Conservation (phyloP, 805 yeast species). For the Saccharomycopsis fibuligera region DNA sequence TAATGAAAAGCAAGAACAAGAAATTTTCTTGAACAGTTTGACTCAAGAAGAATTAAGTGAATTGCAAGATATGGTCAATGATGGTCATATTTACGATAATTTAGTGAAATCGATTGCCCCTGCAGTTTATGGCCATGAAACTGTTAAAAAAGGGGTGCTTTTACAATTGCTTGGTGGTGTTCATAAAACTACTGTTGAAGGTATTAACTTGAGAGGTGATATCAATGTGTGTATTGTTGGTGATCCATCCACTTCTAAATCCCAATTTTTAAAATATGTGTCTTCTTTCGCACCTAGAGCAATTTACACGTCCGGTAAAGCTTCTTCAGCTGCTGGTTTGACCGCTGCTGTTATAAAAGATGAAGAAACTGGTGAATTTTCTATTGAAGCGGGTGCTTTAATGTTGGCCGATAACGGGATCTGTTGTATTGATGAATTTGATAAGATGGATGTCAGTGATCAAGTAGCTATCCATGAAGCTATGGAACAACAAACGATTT, state of each 20-base stretch:
- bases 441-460: slow-evolving; percentile 91
- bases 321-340: slow-evolving; percentile 97
- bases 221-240: slow-evolving; percentile 95
- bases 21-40: slow-evolving; percentile 67
- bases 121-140: slow-evolving; percentile 93
- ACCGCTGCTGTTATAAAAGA: slow-evolving; percentile 97
- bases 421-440: slow-evolving; percentile 97
- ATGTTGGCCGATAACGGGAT: slow-evolving; percentile 98
- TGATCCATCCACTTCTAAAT: slow-evolving; percentile 95
- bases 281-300: slow-evolving; percentile 89
- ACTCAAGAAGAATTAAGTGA: slow-evolving; percentile 80
- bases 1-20: slow-evolving; percentile 61
- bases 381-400: slow-evolving; percentile 97
- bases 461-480: slow-evolving; percentile 99
- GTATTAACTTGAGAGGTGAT: slow-evolving; percentile 92
- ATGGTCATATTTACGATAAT: slow-evolving; percentile 76
- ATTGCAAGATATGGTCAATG: slow-evolving; percentile 83
- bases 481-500: slow-evolving; percentile 98
- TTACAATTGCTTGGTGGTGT: slow-evolving; percentile 92
- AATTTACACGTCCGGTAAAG: slow-evolving; percentile 95
- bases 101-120: slow-evolving; percentile 89
- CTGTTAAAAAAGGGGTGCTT: slow-evolving; percentile 84
- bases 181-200: slow-evolving; percentile 88
- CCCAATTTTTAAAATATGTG: slow-evolving; percentile 91
- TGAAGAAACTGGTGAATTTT: slow-evolving; percentile 94